Evolutionary conservation across 345 rosid genomes (phyloP).

Genomic region (Hibiscus mutabilis): DNA sequence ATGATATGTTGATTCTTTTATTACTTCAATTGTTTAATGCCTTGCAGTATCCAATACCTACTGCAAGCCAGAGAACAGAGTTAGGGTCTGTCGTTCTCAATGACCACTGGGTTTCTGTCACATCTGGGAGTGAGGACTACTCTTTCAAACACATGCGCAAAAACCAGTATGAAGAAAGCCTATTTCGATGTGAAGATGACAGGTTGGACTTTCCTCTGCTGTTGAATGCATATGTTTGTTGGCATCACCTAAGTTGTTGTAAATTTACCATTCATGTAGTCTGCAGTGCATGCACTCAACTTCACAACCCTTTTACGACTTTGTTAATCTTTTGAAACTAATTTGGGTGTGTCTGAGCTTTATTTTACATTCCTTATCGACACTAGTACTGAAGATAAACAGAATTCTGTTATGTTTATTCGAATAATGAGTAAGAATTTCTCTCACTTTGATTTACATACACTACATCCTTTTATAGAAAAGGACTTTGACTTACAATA

Average conservation of each 20-base stretch:
- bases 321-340: neutral
- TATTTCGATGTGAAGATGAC: conserved; percentile 95
- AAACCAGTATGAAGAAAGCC: conserved; percentile 95
- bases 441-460: no score
- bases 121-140: conserved; percentile 99
- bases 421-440: no score
- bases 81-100: conserved; percentile 80
- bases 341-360: neutral
- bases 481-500: no score
- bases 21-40: conserved; percentile 20
- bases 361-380: neutral
- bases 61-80: conserved; percentile 75
- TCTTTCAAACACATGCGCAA: conserved; percentile 97
- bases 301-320: neutral
- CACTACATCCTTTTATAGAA: no score
- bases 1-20: conserved; percentile 7
- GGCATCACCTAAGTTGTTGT: neutral
- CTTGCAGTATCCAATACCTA: conserved; percentile 77
- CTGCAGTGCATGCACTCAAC: neutral
- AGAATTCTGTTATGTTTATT: no score
- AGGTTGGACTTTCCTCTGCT: conserved; percentile 43
- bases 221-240: neutral
- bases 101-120: conserved; percentile 95
- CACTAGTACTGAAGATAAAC: no score
- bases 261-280: conserved; percentile 2